phyloP scores from a whole-genome alignment of 768 basidiomycete species.

The Phylloporus sp. region DNA sequence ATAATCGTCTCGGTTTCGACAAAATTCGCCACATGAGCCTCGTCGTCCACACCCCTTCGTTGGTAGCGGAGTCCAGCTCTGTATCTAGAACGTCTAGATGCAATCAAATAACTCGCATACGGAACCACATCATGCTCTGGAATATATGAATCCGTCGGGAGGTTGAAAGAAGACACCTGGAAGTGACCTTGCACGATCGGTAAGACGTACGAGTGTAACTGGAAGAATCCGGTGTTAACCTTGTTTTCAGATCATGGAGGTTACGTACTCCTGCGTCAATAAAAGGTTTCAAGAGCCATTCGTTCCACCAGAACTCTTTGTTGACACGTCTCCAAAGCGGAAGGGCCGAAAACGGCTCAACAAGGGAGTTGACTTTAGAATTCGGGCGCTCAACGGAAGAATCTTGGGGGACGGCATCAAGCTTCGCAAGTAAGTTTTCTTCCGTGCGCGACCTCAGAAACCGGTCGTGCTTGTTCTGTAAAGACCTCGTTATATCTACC shows the following conservation, averaged over 20 bases:
- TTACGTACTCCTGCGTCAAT: conserved; percentile 75
- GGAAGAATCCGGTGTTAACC: not conserved
- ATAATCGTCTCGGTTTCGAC: conserved; percentile 92
- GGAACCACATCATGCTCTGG: conserved; percentile 37
- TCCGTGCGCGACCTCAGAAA: conserved; percentile 52
- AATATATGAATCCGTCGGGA: conserved; percentile 40
- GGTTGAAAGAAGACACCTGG: conserved; percentile 64
- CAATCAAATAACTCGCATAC: conserved; percentile 69
- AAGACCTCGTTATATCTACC: conserved; percentile 74
- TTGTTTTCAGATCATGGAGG: not conserved
- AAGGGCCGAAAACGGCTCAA: conserved; percentile 70
- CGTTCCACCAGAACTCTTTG: conserved; percentile 95
- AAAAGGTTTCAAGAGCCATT: conserved; percentile 78
- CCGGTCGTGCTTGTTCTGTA: conserved; percentile 75
- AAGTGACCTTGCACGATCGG: conserved; percentile 94
- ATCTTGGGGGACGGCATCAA: conserved; percentile 45
- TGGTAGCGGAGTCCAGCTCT: conserved; percentile 94
- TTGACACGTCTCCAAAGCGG: conserved; percentile 93
- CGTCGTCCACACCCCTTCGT: conserved; percentile 88
- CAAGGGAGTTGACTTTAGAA: conserved; percentile 46
- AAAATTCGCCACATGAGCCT: conserved; percentile 91
- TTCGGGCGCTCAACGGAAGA: conserved; percentile 21
- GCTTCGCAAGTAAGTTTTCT: conserved; percentile 54
- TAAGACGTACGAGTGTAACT: conserved; percentile 81
- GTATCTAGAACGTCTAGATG: conserved; percentile 83